phyloP scores from a whole-genome alignment of 305 asterid species.

The Fraxinus ornus region DNA sequence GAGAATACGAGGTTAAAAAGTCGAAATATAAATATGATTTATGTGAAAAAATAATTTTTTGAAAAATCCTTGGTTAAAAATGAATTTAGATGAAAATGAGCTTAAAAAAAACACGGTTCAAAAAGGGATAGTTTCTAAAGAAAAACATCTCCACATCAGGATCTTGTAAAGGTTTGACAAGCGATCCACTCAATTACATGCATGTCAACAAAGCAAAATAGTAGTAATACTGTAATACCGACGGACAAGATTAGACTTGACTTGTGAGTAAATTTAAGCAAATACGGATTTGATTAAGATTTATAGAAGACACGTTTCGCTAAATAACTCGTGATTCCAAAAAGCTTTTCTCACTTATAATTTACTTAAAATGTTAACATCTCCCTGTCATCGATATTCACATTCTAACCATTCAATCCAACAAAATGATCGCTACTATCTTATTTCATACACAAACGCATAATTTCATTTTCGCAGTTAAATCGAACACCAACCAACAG shows the following conservation, averaged over 20 bases:
- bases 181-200: neutral
- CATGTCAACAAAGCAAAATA: neutral
- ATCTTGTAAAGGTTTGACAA: neutral
- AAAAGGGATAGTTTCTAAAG: neutral
- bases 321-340: neutral
- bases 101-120: too few species aligned
- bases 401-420: neutral
- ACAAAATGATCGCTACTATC: neutral
- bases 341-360: neutral
- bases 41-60: neutral
- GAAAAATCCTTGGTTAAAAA: too few species aligned
- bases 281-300: neutral
- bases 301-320: neutral
- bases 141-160: neutral
- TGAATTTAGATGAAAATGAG: neutral
- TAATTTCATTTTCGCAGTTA: neutral
- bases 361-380: neutral
- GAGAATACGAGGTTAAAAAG: neutral
- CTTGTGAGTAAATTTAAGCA: neutral
- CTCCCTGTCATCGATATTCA: neutral
- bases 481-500: neutral
- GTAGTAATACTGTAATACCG: neutral
- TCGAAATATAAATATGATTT: too few species aligned
- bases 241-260: neutral
- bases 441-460: neutral